Evolutionary conservation across 1,139 yeast species (phyloP).

Genomic region (Chernovozyma sophiae-reginae): DNA sequence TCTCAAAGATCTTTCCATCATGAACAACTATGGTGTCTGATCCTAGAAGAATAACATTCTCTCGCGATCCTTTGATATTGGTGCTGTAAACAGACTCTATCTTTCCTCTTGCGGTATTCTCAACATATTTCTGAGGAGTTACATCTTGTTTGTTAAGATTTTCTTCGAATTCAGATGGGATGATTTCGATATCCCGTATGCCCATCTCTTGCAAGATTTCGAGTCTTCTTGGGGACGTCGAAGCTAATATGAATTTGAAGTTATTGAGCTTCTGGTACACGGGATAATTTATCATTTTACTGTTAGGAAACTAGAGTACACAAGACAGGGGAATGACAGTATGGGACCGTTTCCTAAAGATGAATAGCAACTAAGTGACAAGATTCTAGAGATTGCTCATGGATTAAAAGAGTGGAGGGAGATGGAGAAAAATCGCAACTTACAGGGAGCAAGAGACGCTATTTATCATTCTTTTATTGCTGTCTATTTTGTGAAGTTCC

Average conservation of each 20-base stretch:
- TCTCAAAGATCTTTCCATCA: constrained; percentile 63
- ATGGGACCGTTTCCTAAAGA: no score
- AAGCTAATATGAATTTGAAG: constrained; percentile 60
- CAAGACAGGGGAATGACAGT: no score
- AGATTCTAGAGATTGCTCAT: no score
- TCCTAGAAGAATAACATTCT: constrained; percentile 44
- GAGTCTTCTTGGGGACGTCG: constrained; percentile 76
- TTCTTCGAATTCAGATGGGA: constrained; percentile 68
- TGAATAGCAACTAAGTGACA: no score
- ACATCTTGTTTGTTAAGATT: constrained; percentile 53
- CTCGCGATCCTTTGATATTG: constrained; percentile 20
- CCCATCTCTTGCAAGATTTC: constrained; percentile 67
- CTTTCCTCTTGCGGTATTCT: constrained; percentile 65
- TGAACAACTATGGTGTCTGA: constrained; percentile 86
- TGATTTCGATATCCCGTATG: constrained; percentile 42
- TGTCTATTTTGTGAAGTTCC: no score
- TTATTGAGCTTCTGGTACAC: constrained; percentile 22
- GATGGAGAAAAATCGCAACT: no score
- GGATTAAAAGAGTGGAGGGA: no score
- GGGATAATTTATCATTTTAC: constrained; percentile 24
- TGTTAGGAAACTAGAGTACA: no score
- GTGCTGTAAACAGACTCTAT: constrained; percentile 48
- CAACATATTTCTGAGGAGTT: constrained; percentile 60
- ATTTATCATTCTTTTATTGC: no score
- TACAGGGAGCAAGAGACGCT: no score